Percentiles rank a stretch among this genome's conserved stretches.
phyloP scores from a whole-genome alignment of 2,329 filamentous ascomycete species.

The Phaeosphaeria sp. region DNA sequence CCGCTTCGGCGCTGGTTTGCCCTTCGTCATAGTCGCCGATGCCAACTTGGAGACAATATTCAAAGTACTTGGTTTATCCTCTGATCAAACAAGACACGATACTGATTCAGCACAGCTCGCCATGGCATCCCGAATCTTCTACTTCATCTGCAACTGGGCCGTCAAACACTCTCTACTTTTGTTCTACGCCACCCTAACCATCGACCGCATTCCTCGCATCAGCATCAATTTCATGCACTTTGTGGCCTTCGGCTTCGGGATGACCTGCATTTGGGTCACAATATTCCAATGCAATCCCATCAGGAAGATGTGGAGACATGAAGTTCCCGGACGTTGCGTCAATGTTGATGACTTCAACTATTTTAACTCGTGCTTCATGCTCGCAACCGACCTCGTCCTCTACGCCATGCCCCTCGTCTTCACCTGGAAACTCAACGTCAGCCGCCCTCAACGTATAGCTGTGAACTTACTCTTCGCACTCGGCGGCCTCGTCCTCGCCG shows the following conservation, averaged over 20 bases:
- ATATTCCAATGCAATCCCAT: constrained; percentile 48
- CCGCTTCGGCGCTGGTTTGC: constrained; percentile 26
- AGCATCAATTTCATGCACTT: constrained; percentile 44
- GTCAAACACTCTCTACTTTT: constrained; percentile 50
- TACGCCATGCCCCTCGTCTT: constrained; percentile 49
- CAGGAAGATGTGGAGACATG: constrained; percentile 43
- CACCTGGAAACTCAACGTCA: constrained; percentile 44
- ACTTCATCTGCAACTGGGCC: constrained; percentile 50
- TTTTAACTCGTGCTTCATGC: constrained; percentile 47
- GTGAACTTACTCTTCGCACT: constrained; percentile 43
- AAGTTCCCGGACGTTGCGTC: constrained; percentile 37
- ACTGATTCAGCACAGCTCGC: constrained; percentile 10
- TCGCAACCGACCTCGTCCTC: constrained; percentile 47
- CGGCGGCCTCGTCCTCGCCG: constrained; percentile 40
- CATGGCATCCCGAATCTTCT: constrained; percentile 42
- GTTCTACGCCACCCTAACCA: constrained; percentile 49
- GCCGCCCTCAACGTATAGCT: constrained; percentile 40
- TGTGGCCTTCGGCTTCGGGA: constrained; percentile 43
- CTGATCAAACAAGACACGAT: not conserved
- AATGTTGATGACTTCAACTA: constrained; percentile 45
- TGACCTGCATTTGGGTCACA: constrained; percentile 42
- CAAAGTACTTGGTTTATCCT: constrained; percentile 14
- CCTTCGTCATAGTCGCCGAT: constrained; percentile 13
- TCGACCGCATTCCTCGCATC: constrained; percentile 25
- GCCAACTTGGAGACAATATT: constrained; percentile 14